Base-by-base conservation (phyloP, 371 early-diverging fungal species). In the Saksenaea vasiformis region DNA sequence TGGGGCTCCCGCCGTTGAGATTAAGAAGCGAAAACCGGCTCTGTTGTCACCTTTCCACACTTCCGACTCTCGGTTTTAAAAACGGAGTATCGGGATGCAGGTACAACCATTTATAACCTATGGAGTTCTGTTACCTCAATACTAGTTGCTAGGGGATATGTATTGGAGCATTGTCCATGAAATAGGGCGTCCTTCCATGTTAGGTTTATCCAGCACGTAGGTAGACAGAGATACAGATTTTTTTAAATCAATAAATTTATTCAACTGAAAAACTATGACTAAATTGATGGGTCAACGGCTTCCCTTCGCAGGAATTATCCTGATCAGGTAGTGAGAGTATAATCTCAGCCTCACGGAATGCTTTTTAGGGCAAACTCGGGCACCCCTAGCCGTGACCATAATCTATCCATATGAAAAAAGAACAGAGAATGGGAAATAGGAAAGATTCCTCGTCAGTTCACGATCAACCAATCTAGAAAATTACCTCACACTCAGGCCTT, bases 241-340 rank as follows among this genome's bases (percentile, higher is more conserved):
- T 55, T 54, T 61, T 36, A 37, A 41, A 39, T 19, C 36, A 54
- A 31, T 31, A 31, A 31, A 41, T 41, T 41, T 17, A 41, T n/a
- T 41, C 5, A 9, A 41, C n/a, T 1, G 8, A 41, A 13, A 41
- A 41, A 41, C 19, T 41, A 14, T 5, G 14, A n/a, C 19, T 41
- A n/a, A 13, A 38, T 14, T 41, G 34, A 55, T 44, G 55, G 73
- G 71, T 72, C 71, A 67, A 73, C 72, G 70, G 51, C 83, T 79
- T 83, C 83, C 79, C 81, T 76, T 75, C 81, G 79, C 83, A 83
- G 81, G 78, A 70, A 77, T 76, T 80, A 80, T 51, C 79, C 81
- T 80, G 83, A 83, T 80, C 83, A 79, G 83, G 81, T 80, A 61
- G 17, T 75, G 63, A 80, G 83, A 67, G 83, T 83, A 74, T 80